Percentiles rank a stretch among this genome's conserved stretches.
These are phyloP conservation scores for Lepraria neglecta DNA, from an alignment of 495 filamentous ascomycete genomes.

Conservation along the genomic window DNA sequence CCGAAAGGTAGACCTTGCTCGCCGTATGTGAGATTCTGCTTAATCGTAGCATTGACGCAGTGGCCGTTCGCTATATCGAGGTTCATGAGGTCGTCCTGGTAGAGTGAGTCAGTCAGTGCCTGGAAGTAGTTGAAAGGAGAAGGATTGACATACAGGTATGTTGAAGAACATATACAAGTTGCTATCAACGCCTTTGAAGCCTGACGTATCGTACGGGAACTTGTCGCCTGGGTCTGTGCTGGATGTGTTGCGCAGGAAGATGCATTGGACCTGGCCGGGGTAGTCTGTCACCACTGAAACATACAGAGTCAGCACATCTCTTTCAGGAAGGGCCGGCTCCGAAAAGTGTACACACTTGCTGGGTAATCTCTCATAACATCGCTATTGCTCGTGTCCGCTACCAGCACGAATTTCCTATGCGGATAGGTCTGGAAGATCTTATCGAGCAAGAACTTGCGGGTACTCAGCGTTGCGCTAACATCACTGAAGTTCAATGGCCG, in stretches of 20 bases:
- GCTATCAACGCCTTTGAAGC: constrained; percentile 58
- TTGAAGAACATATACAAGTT: constrained; percentile 72
- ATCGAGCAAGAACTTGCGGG: constrained; percentile 60
- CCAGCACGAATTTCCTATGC: constrained; percentile 63
- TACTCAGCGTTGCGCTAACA: constrained; percentile 59
- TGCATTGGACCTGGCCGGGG: constrained; percentile 69
- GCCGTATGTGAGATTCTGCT: constrained; percentile 63
- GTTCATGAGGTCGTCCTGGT: constrained; percentile 54
- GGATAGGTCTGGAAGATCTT: constrained; percentile 72
- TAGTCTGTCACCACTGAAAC: constrained; percentile 51
- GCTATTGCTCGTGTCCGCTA: constrained; percentile 71
- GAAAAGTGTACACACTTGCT: background rate
- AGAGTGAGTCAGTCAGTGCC: background rate
- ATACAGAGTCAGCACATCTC: background rate
- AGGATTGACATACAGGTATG: constrained; percentile 38
- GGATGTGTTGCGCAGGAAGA: constrained; percentile 67
- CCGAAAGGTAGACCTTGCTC: constrained; percentile 54
- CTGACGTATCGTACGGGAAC: constrained; percentile 68
- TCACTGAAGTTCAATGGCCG: constrained; percentile 76
- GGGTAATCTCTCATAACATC: constrained; percentile 75
- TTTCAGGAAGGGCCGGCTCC: background rate
- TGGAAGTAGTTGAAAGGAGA: background rate
- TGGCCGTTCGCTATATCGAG: constrained; percentile 65
- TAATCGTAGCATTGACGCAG: constrained; percentile 56
- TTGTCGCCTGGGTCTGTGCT: constrained; percentile 54